Conservation (phyloP, 331 rosid species). For the Cydonia oblonga region DNA sequence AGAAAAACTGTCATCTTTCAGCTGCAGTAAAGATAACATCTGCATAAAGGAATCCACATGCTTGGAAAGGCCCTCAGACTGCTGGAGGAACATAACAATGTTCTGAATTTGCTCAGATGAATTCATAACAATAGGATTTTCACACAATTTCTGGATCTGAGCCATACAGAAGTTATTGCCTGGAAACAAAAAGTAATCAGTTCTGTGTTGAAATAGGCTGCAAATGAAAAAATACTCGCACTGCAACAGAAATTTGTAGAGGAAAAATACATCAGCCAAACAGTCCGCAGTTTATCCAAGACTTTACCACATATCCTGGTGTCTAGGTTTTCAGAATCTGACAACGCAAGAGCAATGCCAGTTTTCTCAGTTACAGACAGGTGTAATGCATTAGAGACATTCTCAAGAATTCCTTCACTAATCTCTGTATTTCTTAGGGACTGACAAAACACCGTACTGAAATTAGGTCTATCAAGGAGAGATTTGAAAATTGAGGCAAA, state of each 20-base stretch:
- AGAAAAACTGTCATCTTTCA: conserved; percentile 45
- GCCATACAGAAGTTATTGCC: conserved; percentile 82
- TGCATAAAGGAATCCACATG: conserved; percentile 93
- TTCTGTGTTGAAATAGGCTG: neutral
- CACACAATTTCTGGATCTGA: conserved; percentile 68
- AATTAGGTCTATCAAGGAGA: conserved; percentile 72
- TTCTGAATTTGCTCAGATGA: conserved; percentile 61
- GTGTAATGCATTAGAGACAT: conserved; percentile 46
- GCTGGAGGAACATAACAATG: conserved; percentile 67
- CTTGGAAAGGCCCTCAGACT: conserved; percentile 75
- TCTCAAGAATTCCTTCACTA: conserved; percentile 50
- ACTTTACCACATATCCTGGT: conserved; percentile 59
- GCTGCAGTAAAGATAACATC: conserved; percentile 68
- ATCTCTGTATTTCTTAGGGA: conserved; percentile 52
- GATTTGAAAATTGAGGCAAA: conserved; percentile 47
- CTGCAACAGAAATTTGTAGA: neutral
- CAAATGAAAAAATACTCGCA: conserved; percentile 6
- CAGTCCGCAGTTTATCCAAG: neutral
- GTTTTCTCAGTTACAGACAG: conserved; percentile 68
- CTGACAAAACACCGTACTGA: conserved; percentile 70
- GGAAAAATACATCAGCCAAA: neutral
- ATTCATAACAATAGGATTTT: conserved; percentile 42
- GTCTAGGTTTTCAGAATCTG: conserved; percentile 77
- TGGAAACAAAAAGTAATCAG: conserved; percentile 16
- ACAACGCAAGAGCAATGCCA: conserved; percentile 71